phyloP scores from a whole-genome alignment of 73 alveolate genomes.

The Blepharisma stoltei region DNA sequence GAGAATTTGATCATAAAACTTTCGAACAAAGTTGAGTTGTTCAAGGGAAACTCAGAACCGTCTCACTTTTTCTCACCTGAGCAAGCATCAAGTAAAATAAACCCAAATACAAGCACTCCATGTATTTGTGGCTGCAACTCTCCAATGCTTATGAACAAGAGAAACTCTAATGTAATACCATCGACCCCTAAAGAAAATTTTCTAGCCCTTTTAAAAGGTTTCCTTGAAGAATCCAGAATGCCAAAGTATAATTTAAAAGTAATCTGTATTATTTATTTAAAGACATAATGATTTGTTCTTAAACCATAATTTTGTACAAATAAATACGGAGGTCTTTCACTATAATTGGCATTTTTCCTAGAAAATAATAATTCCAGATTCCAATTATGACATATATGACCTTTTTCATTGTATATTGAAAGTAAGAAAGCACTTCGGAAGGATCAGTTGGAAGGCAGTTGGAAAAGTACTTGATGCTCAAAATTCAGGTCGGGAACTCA shows the following conservation, averaged over 20 bases:
- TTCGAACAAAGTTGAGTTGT: too few relatives aligned
- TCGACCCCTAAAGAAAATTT: conserved; percentile 6
- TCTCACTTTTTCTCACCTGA: too few relatives aligned
- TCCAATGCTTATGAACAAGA: conserved; percentile 7
- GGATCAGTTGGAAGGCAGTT: conserved; percentile 29
- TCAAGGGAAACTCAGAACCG: too few relatives aligned
- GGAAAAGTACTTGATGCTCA: background rate
- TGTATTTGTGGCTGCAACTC: conserved; percentile 28
- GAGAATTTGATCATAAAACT: too few relatives aligned
- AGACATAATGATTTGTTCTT: too few relatives aligned
- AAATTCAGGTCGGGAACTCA: background rate
- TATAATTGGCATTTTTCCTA: too few relatives aligned
- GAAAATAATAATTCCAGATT: too few relatives aligned
- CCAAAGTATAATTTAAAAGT: background rate
- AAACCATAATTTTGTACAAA: too few relatives aligned
- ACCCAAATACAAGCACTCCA: too few relatives aligned
- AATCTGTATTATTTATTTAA: too few relatives aligned
- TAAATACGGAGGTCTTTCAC: too few relatives aligned
- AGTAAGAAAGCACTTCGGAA: conserved; percentile 26
- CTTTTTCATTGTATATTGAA: conserved; percentile 15
- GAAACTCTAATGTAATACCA: background rate
- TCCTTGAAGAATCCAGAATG: background rate
- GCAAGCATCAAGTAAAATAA: too few relatives aligned
- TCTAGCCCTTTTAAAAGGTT: background rate
- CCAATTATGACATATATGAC: background rate